Conservation (phyloP, 768 basidiomycete species). For the Crepidotus variabilis region DNA sequence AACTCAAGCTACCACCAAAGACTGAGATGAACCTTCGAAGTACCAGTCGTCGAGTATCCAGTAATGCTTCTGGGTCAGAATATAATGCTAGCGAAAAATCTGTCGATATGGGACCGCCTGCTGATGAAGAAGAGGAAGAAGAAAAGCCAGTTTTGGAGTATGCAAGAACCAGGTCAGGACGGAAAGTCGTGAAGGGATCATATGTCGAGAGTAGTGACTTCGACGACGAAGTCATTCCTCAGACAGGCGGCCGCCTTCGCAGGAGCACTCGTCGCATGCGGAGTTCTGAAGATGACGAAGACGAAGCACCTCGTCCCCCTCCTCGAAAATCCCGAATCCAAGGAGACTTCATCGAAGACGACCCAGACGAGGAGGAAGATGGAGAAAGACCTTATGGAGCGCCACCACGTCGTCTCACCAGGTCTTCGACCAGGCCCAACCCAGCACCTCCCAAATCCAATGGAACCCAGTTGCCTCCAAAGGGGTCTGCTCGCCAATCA, state of each 20-base stretch:
- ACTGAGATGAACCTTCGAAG: conserved; percentile 28
- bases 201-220: conserved; percentile 44
- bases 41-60: conserved; percentile 26
- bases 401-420: conserved; percentile 25
- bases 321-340: conserved; percentile 16
- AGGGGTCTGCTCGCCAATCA: conserved; percentile 22
- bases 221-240: conserved; percentile 15
- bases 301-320: background rate
- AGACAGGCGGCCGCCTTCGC: conserved; percentile 14
- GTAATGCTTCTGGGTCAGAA: conserved; percentile 42
- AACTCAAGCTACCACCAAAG: conserved; percentile 26
- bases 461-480: conserved; percentile 7
- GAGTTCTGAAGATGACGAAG: background rate
- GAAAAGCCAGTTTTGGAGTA: conserved; percentile 27
- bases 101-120: conserved; percentile 26
- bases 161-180: conserved; percentile 32
- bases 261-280: conserved; percentile 15
- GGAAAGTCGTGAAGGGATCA: conserved; percentile 31
- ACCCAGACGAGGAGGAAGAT: conserved; percentile 20
- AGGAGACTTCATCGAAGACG: conserved; percentile 19
- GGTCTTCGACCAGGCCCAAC: conserved; percentile 1
- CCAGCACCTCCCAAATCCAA: conserved; percentile 6
- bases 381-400: conserved; percentile 7
- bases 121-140: conserved; percentile 30
- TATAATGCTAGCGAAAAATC: conserved; percentile 48